A percentile compares a stretch with the other conserved stretches of the same genome.
Evolutionary conservation across 208 protist species (phyloP).

Genomic region (Crithidia bombi): DNA sequence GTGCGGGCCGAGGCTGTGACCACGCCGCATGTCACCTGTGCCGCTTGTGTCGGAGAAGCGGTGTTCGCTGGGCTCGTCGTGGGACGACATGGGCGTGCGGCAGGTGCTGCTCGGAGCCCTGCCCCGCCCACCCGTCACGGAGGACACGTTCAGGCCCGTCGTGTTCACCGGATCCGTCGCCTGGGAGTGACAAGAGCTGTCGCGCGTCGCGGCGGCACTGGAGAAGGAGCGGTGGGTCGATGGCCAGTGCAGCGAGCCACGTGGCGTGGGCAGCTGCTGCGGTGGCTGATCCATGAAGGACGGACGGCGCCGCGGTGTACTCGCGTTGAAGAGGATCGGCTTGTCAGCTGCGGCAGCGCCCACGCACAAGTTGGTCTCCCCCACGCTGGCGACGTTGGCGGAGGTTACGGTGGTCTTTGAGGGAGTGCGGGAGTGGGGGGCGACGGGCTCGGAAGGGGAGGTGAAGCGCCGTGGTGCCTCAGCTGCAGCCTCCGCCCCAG

Average conservation of each 20-base stretch:
- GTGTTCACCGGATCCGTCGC: slow-evolving; percentile 12
- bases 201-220: slow-evolving; percentile 39
- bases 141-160: background rate
- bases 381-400: slow-evolving; percentile 18
- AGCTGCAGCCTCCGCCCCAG: slow-evolving; percentile 2
- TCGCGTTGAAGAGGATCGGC: background rate
- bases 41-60: slow-evolving; percentile 8
- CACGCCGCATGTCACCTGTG: background rate
- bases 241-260: slow-evolving; percentile 45
- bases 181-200: slow-evolving; percentile 45
- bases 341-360: slow-evolving; percentile 6
- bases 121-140: background rate
- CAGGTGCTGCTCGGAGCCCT: slow-evolving; percentile 24
- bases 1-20: slow-evolving; percentile 9
- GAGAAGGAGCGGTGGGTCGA: slow-evolving; percentile 47
- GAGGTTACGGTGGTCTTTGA: slow-evolving; percentile 31
- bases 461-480: slow-evolving; percentile 4
- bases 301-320: slow-evolving; percentile 24
- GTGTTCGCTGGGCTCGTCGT: slow-evolving; percentile 19
- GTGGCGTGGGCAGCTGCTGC: slow-evolving; percentile 29
- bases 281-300: slow-evolving; percentile 30
- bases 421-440: slow-evolving; percentile 3
- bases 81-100: slow-evolving; percentile 30
- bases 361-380: slow-evolving; percentile 16
- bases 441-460: slow-evolving; percentile 10